These are phyloP conservation scores for Gentiana straminea DNA, from an alignment of 257 asterid species.

Conservation along the genomic window DNA sequence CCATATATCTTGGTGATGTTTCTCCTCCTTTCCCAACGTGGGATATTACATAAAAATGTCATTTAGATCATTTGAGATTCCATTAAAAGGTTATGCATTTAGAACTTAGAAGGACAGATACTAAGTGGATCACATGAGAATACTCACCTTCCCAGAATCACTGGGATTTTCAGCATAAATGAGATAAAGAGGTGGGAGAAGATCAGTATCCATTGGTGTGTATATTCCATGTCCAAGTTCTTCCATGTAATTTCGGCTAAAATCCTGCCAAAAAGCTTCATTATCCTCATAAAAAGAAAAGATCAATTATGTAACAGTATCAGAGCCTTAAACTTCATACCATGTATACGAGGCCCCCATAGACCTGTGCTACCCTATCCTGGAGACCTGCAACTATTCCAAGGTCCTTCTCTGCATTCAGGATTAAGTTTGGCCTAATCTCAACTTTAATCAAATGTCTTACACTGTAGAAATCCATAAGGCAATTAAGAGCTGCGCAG, in stretches of 20 bases:
- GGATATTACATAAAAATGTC: no score
- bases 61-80: no score
- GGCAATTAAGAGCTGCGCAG: slow-evolving; percentile 94
- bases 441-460: slow-evolving; percentile 74
- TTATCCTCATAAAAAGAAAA: no score
- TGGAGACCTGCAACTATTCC: slow-evolving; percentile 98
- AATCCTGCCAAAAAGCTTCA: slow-evolving; percentile 37
- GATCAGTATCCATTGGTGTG: slow-evolving; percentile 51
- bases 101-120: no score
- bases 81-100: no score
- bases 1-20: no score
- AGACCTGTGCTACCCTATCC: slow-evolving; percentile 96
- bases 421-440: slow-evolving; percentile 80
- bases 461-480: slow-evolving; percentile 80
- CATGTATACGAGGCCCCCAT: slow-evolving; percentile 92
- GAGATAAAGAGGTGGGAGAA: slow-evolving; percentile 79
- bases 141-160: slow-evolving; percentile 84
- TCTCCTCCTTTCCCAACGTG: no score
- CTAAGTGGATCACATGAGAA: neutral
- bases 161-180: slow-evolving; percentile 92
- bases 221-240: slow-evolving; percentile 74
- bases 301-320: no score
- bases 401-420: slow-evolving; percentile 85
- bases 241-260: slow-evolving; percentile 69
- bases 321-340: slow-evolving; percentile 22